phyloP scores from a whole-genome alignment of 2,329 filamentous ascomycete genomes.

The Alternaria sp. region DNA sequence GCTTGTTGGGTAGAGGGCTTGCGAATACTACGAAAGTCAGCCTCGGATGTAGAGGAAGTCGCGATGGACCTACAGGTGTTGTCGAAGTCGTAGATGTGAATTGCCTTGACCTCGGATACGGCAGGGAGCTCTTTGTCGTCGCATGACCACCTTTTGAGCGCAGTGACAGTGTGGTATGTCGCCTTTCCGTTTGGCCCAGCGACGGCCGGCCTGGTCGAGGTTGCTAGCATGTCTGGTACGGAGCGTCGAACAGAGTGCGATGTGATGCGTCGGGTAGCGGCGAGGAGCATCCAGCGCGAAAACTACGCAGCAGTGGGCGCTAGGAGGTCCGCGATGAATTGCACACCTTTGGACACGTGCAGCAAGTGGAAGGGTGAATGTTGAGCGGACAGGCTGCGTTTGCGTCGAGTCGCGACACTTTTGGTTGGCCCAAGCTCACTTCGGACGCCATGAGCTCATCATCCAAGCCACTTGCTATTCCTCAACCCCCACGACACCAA shows the following conservation, averaged over 20 bases:
- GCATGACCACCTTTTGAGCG: slow-evolving; percentile 84
- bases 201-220: slow-evolving; percentile 38
- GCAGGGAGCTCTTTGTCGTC: slow-evolving; percentile 75
- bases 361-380: slow-evolving; percentile 7
- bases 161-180: slow-evolving; percentile 67
- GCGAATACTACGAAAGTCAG: slow-evolving; percentile 71
- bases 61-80: slow-evolving; percentile 74
- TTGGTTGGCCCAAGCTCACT: slow-evolving; percentile 24
- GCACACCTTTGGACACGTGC: slow-evolving; percentile 5
- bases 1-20: slow-evolving; percentile 85
- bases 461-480: not conserved
- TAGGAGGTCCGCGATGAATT: not conserved
- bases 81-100: slow-evolving; percentile 98
- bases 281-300: slow-evolving; percentile 33
- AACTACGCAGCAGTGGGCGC: not conserved
- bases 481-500: slow-evolving; percentile 8
- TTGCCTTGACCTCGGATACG: slow-evolving; percentile 72
- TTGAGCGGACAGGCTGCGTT: not conserved
- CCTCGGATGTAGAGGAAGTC: not conserved
- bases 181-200: slow-evolving; percentile 36
- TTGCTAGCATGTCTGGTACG: slow-evolving; percentile 40
- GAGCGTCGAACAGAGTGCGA: slow-evolving; percentile 25
- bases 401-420: slow-evolving; percentile 20
- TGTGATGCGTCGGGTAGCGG: slow-evolving; percentile 24
- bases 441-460: slow-evolving; percentile 22